Evolutionary conservation across 2,329 filamentous ascomycete genomes (phyloP), one percentile per base, ranked within the genome.

Genomic region (Fusarium hainanense): DNA sequence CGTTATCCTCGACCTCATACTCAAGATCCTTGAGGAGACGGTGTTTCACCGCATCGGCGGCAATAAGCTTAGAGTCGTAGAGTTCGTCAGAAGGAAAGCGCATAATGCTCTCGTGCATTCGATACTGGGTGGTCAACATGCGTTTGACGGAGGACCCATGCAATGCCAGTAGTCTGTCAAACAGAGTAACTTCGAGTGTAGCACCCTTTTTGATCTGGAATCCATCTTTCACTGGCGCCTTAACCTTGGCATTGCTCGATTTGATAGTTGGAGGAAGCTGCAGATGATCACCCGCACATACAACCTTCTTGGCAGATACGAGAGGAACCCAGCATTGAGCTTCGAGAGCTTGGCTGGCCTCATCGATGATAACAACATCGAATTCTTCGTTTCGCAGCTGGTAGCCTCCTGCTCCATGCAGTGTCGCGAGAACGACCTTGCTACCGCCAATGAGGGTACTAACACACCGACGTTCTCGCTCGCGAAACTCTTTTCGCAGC

Each of bases 61-160:
- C 95, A 4, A 94, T 82, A 2, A 99, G 87, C 74, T 91, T 90
- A 4, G 88, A 88, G 65, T 93, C 93, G 81, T 99, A 99, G 13
- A 98, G 85, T 77, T 95, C 90, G 66, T 92, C 87, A 1, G 95
- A 98, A 1, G 96, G 95, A 75, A 98, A 99, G 9, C 89, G 87
- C 94, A 98, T 98, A 74, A 99, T 98, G 56, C 85, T 89, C 76
- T 97, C 92, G 77, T 99, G 94, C 96, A 99, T 99, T 40, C 96
- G 93, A 79, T 99, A 99, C 81, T 99, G 96, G 7, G 92, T 97
- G 6, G 93, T 98, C 25, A 99, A 88, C 93, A 98, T 97, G 54
- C 92, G 87, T 82, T 98, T 98, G 82, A 99, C 94, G 7, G 84
- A 84, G 2, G 89, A 82, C 1, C 96, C 96, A 77, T 99, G 93